phyloP scores from a whole-genome alignment of 2,329 filamentous ascomycete genomes.

The Diaporthe sp. region DNA sequence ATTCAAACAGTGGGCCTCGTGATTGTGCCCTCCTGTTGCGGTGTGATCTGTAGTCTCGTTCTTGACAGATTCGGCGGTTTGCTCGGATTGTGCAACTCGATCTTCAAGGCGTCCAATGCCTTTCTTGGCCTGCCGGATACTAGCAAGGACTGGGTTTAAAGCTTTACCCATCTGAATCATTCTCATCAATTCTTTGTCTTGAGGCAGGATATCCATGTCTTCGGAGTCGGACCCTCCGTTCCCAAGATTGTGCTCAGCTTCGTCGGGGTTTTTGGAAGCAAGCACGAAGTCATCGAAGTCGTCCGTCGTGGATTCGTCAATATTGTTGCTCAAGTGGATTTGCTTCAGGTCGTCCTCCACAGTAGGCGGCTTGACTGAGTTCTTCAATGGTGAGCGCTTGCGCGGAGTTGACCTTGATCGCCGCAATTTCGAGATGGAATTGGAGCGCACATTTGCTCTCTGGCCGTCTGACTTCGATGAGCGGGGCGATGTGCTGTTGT shows the following conservation, averaged over 20 bases:
- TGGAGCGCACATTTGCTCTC: constrained; percentile 44
- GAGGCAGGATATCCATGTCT: constrained; percentile 45
- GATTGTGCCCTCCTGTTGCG: neutral
- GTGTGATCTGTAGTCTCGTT: neutral
- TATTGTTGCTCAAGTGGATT: constrained; percentile 66
- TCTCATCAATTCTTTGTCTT: constrained; percentile 58
- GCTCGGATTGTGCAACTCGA: constrained; percentile 60
- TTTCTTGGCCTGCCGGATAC: constrained; percentile 68
- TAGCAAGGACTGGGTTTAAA: constrained; percentile 64
- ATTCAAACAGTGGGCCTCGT: constrained; percentile 30
- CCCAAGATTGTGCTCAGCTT: constrained; percentile 48
- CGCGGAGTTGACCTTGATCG: constrained; percentile 59
- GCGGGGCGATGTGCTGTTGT: constrained; percentile 35
- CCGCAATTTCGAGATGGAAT: constrained; percentile 49
- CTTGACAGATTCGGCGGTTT: neutral
- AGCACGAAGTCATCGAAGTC: constrained; percentile 67
- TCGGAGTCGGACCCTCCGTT: constrained; percentile 32
- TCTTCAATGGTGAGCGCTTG: constrained; percentile 62
- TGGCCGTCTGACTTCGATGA: constrained; percentile 41
- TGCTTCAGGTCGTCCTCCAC: constrained; percentile 69
- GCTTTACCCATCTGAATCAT: constrained; percentile 66
- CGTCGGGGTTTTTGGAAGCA: constrained; percentile 47
- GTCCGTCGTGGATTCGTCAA: constrained; percentile 73
- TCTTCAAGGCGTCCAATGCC: constrained; percentile 72
- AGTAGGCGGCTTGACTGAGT: constrained; percentile 67